Conservation (phyloP, 345 rosid species). For the Conringia planisiliqua region DNA sequence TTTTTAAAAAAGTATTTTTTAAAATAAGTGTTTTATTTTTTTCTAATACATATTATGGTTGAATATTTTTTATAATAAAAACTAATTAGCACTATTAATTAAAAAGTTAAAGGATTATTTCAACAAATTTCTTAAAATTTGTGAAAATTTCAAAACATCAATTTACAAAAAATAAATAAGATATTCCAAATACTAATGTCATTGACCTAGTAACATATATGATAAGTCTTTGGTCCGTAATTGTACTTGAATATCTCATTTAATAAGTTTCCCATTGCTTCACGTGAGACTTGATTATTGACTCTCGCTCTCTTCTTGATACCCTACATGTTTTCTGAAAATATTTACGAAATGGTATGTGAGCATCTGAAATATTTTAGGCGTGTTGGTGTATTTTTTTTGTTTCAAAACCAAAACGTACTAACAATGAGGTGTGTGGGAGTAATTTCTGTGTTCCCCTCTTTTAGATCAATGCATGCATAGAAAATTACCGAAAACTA, state of each 20-base stretch:
- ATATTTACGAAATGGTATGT: not conserved
- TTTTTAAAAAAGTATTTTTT: too few relatives aligned
- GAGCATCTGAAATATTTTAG: not conserved
- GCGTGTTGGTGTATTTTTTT: not conserved
- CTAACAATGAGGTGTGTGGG: too few relatives aligned
- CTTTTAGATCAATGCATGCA: not conserved
- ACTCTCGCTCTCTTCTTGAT: not conserved
- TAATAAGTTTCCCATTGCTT: not conserved
- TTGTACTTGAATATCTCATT: constrained; percentile 3
- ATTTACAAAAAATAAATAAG: too few relatives aligned
- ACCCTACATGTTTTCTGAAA: not conserved
- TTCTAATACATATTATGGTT: too few relatives aligned
- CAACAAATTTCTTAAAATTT: too few relatives aligned
- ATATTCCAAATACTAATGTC: not conserved
- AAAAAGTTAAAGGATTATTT: too few relatives aligned
- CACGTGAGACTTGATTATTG: constrained; percentile 12
- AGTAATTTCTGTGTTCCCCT: not conserved
- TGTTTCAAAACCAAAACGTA: too few relatives aligned
- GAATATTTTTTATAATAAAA: too few relatives aligned
- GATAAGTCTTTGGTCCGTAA: not conserved
- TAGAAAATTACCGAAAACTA: too few relatives aligned
- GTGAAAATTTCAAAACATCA: too few relatives aligned
- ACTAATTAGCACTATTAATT: too few relatives aligned
- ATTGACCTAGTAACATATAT: not conserved
- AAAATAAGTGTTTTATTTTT: too few relatives aligned